Base-by-base conservation (phyloP, 2,329 filamentous ascomycete species). In the Sclerotinia glacialis region DNA sequence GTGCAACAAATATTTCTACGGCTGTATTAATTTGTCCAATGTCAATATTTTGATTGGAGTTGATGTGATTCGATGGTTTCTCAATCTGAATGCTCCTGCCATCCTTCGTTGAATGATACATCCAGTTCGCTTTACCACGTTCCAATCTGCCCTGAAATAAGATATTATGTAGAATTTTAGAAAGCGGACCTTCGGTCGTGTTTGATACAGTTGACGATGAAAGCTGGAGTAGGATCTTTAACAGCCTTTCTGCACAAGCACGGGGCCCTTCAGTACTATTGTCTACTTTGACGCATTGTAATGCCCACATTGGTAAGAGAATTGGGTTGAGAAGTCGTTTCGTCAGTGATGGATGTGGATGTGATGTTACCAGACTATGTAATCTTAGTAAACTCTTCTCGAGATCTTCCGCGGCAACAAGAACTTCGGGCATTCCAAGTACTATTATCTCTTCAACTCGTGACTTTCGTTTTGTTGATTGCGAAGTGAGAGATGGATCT, bases 331-430 rank as follows among this genome's bases (percentile, higher is more conserved):
- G 76, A 0, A 92, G 78, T 61, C 89, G 80, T 69, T 83, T 86
- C 54, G 86, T 84, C 12, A 91, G 77, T 0, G 87, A 87, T 0
- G 88, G 85, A 65, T 90, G 88, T 0, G 88, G 87, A 72, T 89
- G 89, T 0, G 87, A 88, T 26, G 84, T 79, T 1, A 87, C 74
- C 1, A 92, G 77, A 0, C 82, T 79, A 46, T 80, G 80, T 0
- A 92, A 75, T 21, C 88, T 81, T 42, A 78, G 79, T 2, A 92
- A 74, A 1, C 85, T 82, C 44, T 75, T 75, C 23, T 79, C 78
- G 5, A 91, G 76, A 2, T 83, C 78, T 1, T 78, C 72, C 4
- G 83, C 76, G 7, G 78, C 69, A 21, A 87, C 81, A 49, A 72
- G 21, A 64, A 73, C 47, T 68, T 72, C 64, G 40, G 40, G 65